Conservation (phyloP, 192 early-diverging fungal species). For the Linnemannia elongata region DNA sequence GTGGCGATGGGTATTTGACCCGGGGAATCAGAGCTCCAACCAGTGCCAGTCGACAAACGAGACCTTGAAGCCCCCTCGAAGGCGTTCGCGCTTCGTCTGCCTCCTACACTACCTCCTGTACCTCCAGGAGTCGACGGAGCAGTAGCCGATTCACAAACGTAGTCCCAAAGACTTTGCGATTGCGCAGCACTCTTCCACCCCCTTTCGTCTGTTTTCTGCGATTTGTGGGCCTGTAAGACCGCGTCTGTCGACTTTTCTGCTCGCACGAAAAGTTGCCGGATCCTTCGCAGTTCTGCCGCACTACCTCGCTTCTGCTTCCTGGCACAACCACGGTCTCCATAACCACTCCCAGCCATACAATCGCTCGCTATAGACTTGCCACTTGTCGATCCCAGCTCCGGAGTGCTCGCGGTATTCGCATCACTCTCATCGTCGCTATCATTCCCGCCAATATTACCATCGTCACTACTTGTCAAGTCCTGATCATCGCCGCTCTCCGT, state of each 20-base stretch:
- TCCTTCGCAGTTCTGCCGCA: conserved; percentile 36
- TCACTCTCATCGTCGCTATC: not conserved
- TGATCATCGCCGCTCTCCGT: not conserved
- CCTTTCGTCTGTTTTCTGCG: not conserved
- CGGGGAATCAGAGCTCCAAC: not conserved
- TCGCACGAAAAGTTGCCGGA: conserved; percentile 34
- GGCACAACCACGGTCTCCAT: not conserved
- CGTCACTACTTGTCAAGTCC: not conserved
- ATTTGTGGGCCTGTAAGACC: conserved; percentile 13
- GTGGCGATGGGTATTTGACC: not conserved
- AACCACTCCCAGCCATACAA: not conserved
- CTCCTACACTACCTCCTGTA: not conserved
- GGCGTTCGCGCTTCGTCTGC: no score
- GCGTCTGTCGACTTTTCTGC: conserved; percentile 44
- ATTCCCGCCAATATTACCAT: not conserved
- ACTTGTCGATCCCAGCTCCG: not conserved
- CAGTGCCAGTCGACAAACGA: conserved; percentile 13
- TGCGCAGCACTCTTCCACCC: conserved; percentile 8
- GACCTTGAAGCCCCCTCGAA: conserved; percentile 1
- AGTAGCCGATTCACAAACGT: not conserved
- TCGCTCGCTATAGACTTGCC: not conserved
- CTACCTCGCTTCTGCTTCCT: conserved; percentile 20
- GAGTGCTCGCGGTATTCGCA: not conserved
- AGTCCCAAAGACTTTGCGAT: conserved; percentile 4
- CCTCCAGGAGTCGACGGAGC: conserved; percentile 25